phyloP scores from a whole-genome alignment of 1,284 basidiomycete species.

The Ustilago trichophora region DNA sequence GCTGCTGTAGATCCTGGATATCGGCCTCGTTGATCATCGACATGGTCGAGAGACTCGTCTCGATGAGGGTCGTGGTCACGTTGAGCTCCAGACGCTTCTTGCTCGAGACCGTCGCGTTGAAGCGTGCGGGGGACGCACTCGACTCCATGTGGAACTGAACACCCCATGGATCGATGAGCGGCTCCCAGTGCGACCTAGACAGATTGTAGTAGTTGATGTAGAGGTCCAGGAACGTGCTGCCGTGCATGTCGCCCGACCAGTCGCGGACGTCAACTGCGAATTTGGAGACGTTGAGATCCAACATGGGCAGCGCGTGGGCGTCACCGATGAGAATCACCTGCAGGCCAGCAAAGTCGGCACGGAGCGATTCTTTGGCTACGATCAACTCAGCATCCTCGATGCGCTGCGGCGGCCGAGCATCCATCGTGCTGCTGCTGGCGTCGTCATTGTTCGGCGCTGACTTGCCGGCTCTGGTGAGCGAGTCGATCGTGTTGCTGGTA shows the following conservation, averaged over 20 bases:
- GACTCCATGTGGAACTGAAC: conserved; percentile 73
- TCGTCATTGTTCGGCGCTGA: background rate
- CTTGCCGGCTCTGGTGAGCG: conserved; percentile 23
- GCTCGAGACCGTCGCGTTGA: conserved; percentile 77
- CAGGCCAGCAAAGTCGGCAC: conserved; percentile 73
- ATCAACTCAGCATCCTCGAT: conserved; percentile 57
- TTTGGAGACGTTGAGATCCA: conserved; percentile 86
- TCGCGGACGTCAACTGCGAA: conserved; percentile 86
- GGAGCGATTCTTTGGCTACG: conserved; percentile 61
- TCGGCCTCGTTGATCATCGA: conserved; percentile 77
- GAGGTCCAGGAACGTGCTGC: conserved; percentile 70
- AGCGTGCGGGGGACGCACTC: conserved; percentile 68
- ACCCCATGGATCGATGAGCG: conserved; percentile 97
- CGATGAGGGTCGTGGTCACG: conserved; percentile 89
- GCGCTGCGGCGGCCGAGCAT: conserved; percentile 11
- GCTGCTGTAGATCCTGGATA: conserved; percentile 40
- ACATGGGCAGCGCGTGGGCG: conserved; percentile 90
- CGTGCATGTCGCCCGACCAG: conserved; percentile 87
- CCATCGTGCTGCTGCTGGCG: conserved; percentile 13
- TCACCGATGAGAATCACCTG: conserved; percentile 94
- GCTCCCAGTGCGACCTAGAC: conserved; percentile 98
- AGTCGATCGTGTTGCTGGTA: conserved; percentile 36
- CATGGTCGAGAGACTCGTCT: conserved; percentile 80
- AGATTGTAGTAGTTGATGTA: conserved; percentile 97
- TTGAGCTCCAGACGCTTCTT: conserved; percentile 90